Base-by-base conservation (phyloP, 768 basidiomycete species). In the Psilocybe cubensis region DNA sequence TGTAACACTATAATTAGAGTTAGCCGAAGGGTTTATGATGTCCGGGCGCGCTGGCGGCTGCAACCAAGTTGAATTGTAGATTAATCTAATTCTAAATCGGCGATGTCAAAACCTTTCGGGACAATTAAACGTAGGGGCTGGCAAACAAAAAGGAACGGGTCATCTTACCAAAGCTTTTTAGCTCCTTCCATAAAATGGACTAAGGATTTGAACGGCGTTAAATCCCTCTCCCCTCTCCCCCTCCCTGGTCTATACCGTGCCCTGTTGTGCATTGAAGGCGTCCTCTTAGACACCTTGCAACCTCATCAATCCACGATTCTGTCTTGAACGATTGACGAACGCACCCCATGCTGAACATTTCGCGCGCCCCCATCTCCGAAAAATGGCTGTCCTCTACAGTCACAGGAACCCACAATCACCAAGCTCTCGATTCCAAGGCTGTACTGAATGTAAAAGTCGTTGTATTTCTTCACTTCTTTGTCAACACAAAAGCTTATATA, bases 131-230 rank as follows among this genome's bases (percentile, higher is more conserved):
- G 40, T 41, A 42, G 51, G 46, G 41, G 56, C 18, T 18, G 52
- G 38, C 53, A 46, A 61, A 61, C 62, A 67, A 64, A 64, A 67
- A 62, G 64, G 51, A 58, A n/a, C n/a, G 54, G 63, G 46, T 52
- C 50, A 49, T 45, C 59, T 60, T 56, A 56, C 61, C 47, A 54
- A 59, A 61, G 35, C 52, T 35, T 14, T 28, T 29, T 48, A 48
- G 46, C 46, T 48, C 46, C 47, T 62, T 56, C 51, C 56, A 60
- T 65, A 65, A 62, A 65, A 59, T 59, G 61, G 42, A 44, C 54
- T 47, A 25, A 33, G 41, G 35, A 52, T 54, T 56, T 44, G 27
- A 48, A 38, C 51, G 44, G 27, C 45, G 40, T 57, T 28, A 29
- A 51, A 52, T 52, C 29, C n/a, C 47, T 45, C 52, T 33, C 59